phyloP scores from a whole-genome alignment of 805 yeast genomes.

The Blastobotrys attinorum region DNA sequence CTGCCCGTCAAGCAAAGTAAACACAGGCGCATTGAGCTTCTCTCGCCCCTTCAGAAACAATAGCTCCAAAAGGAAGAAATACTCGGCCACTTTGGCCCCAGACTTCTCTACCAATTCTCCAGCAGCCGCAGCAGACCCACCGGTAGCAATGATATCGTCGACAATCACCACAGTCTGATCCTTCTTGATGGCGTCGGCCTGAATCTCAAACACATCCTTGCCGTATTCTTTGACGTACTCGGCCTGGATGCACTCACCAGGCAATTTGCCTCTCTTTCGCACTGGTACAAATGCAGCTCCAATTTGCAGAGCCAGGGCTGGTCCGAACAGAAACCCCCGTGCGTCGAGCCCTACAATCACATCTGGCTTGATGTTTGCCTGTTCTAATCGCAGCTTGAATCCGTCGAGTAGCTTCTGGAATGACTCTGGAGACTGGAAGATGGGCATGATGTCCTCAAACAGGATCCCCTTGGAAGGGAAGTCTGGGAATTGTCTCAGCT shows the following conservation, averaged over 20 bases:
- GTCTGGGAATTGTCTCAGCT: conserved; percentile 69
- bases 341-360: conserved; percentile 92
- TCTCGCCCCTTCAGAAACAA: conserved; percentile 93
- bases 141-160: conserved; percentile 97
- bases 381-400: conserved; percentile 64
- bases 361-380: conserved; percentile 56
- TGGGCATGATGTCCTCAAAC: conserved; percentile 94
- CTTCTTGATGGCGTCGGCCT: conserved; percentile 66
- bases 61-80: conserved; percentile 85
- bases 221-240: conserved; percentile 90
- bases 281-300: conserved; percentile 91
- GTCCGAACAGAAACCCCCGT: conserved; percentile 95
- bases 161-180: conserved; percentile 81
- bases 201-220: conserved; percentile 79
- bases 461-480: conserved; percentile 90
- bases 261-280: conserved; percentile 91
- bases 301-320: conserved; percentile 82
- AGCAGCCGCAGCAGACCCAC: conserved; percentile 94
- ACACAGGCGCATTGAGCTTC: conserved; percentile 76
- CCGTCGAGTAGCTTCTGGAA: conserved; percentile 79
- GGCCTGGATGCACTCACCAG: conserved; percentile 71
- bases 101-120: conserved; percentile 68
- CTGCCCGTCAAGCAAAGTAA: conserved; percentile 82
- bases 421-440: conserved; percentile 72
- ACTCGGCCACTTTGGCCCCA: conserved; percentile 70